Conservation (phyloP, 441 rosid species). For the Pelargonium exstipulatum region DNA sequence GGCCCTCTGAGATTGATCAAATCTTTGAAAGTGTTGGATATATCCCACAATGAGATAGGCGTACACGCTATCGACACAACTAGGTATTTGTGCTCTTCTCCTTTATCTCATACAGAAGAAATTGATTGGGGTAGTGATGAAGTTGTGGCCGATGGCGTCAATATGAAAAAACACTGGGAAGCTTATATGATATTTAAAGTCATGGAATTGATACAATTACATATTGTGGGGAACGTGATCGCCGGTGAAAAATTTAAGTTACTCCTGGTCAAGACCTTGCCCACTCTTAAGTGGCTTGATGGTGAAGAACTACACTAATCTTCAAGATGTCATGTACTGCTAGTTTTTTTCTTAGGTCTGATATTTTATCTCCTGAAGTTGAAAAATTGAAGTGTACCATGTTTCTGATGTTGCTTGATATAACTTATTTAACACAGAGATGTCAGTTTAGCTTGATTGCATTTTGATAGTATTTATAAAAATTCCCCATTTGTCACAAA, state of each 20-base stretch:
- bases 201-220: constrained; percentile 55
- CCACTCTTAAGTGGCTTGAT: constrained; percentile 59
- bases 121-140: constrained; percentile 36
- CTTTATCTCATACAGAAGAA: constrained; percentile 55
- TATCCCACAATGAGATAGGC: constrained; percentile 80
- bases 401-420: constrained; percentile 9
- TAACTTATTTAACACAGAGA: background rate
- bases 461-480: background rate
- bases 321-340: background rate
- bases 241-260: constrained; percentile 48
- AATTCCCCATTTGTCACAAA: too few species aligned
- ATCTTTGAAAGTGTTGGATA: constrained; percentile 53
- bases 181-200: constrained; percentile 51
- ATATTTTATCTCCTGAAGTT: background rate
- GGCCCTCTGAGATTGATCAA: constrained; percentile 60
- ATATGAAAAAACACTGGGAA: constrained; percentile 51
- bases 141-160: constrained; percentile 20
- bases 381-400: constrained; percentile 12
- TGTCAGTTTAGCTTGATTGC: background rate
- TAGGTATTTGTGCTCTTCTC: constrained; percentile 60
- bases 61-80: constrained; percentile 70
- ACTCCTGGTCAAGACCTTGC: constrained; percentile 49
- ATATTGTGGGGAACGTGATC: constrained; percentile 55
- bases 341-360: background rate
- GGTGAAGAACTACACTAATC: constrained; percentile 33